Evolutionary conservation across 2,329 filamentous ascomycete species (phyloP).

Genomic region (Ustulina deusta): DNA sequence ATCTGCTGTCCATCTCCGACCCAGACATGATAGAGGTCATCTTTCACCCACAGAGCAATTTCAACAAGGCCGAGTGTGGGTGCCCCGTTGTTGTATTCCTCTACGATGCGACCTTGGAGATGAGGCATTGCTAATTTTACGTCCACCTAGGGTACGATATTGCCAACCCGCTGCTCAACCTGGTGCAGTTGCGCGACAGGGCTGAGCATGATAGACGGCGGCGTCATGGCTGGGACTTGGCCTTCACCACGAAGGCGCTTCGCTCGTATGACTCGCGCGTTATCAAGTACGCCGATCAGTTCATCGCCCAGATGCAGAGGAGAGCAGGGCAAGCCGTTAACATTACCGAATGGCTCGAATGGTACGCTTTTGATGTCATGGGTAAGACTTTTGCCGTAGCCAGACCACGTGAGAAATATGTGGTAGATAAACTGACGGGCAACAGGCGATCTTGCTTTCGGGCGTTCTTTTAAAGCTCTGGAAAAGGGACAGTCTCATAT

Average conservation of each 20-base stretch:
- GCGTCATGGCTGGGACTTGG: constrained; percentile 40
- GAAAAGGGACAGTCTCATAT: constrained; percentile 35
- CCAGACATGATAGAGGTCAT: constrained; percentile 36
- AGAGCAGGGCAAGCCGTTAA: constrained; percentile 34
- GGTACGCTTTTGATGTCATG: constrained; percentile 42
- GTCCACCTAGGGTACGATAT: constrained; percentile 38
- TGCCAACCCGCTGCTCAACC: constrained; percentile 36
- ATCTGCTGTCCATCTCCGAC: constrained; percentile 38
- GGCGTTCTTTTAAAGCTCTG: constrained; percentile 37
- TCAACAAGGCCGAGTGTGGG: constrained; percentile 38
- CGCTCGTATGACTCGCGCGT: constrained; percentile 38
- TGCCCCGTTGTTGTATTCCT: neutral
- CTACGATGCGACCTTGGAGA: neutral
- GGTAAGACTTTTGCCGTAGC: constrained; percentile 28
- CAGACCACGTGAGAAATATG: neutral
- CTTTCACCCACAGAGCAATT: constrained; percentile 35
- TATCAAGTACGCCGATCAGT: constrained; percentile 38
- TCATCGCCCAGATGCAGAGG: constrained; percentile 34
- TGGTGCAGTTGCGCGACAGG: constrained; percentile 35
- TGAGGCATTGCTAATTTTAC: constrained; percentile 1
- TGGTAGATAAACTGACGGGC: constrained; percentile 6
- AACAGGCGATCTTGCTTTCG: constrained; percentile 40
- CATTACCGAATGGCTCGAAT: constrained; percentile 37
- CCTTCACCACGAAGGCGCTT: constrained; percentile 39
- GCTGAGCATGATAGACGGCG: constrained; percentile 38